These are phyloP conservation scores for Skeletonema menzelii DNA, from an alignment of 108 stramenopile species.

Conservation along the genomic window DNA sequence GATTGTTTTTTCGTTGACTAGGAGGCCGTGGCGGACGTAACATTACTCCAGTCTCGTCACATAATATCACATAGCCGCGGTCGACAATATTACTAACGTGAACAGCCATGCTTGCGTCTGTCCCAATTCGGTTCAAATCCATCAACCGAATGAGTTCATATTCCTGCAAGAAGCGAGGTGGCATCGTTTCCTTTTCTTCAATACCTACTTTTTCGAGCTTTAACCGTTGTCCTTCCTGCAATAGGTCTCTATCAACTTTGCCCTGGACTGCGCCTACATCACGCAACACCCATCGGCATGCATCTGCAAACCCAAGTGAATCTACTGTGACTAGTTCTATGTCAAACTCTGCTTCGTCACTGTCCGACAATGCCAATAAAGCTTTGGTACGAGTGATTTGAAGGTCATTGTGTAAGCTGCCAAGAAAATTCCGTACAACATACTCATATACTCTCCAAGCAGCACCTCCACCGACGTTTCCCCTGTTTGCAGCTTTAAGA, in stretches of 20 bases:
- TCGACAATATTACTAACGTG: constrained; percentile 43
- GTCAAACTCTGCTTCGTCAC: constrained; percentile 23
- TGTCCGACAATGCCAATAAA: constrained; percentile 1
- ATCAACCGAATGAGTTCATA: constrained; percentile 42
- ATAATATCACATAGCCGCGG: constrained; percentile 32
- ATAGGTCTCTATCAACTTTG: not conserved
- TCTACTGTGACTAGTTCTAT: constrained; percentile 29
- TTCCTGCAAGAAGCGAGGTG: constrained; percentile 39
- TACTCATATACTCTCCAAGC: constrained; percentile 44
- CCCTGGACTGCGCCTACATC: constrained; percentile 28
- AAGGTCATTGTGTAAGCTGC: constrained; percentile 32
- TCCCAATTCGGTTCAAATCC: constrained; percentile 62
- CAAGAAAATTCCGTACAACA: constrained; percentile 28
- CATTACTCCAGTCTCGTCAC: constrained; percentile 26
- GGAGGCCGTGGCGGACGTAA: constrained; percentile 28
- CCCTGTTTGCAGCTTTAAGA: constrained; percentile 17
- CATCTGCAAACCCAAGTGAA: constrained; percentile 38
- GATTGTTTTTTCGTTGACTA: constrained; percentile 9
- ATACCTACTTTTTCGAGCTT: constrained; percentile 7
- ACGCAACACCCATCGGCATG: constrained; percentile 34
- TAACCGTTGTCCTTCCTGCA: constrained; percentile 12
- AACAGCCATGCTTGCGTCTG: constrained; percentile 59
- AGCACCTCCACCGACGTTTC: constrained; percentile 20
- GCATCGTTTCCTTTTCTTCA: constrained; percentile 19
- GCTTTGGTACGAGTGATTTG: constrained; percentile 7